Evolutionary conservation across 2,329 filamentous ascomycete species (phyloP).

Genomic region (Fusarium sp.): DNA sequence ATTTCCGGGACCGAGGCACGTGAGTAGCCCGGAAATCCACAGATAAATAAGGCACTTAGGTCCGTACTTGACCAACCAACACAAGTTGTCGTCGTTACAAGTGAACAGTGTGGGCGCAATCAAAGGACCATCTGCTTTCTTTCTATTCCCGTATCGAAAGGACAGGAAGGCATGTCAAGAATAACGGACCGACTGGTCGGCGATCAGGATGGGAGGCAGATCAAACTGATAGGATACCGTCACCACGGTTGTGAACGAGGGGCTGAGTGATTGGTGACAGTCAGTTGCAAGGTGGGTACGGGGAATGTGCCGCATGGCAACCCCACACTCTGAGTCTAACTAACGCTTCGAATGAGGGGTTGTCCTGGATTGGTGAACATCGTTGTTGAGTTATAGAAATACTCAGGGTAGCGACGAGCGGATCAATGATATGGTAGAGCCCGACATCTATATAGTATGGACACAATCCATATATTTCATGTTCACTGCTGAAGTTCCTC

Average conservation of each 20-base stretch:
- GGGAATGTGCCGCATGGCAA: conserved; percentile 45
- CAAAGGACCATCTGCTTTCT: conserved; percentile 5
- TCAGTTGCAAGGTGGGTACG: conserved; percentile 31
- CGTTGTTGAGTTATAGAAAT: background rate
- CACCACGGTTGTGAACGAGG: conserved; percentile 42
- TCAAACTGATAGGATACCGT: conserved; percentile 49
- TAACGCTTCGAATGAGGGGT: conserved; percentile 36
- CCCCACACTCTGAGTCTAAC: conserved; percentile 38
- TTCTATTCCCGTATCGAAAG: conserved; percentile 7
- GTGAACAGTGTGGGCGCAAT: background rate
- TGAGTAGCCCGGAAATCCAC: conserved; percentile 9
- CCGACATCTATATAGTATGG: background rate
- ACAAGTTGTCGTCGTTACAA: conserved; percentile 8
- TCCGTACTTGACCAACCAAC: background rate
- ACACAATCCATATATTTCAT: background rate
- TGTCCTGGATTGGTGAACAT: conserved; percentile 15
- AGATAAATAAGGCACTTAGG: background rate
- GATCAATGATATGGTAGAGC: background rate
- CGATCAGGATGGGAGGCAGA: conserved; percentile 33
- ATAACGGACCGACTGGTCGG: conserved; percentile 49
- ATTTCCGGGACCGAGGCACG: background rate
- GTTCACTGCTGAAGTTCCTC: background rate
- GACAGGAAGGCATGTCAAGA: conserved; percentile 12
- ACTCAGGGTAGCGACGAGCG: background rate
- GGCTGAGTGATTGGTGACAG: conserved; percentile 43